Evolutionary conservation across 805 yeast genomes (phyloP).

Genomic region (Zygosaccharomyces bailii): DNA sequence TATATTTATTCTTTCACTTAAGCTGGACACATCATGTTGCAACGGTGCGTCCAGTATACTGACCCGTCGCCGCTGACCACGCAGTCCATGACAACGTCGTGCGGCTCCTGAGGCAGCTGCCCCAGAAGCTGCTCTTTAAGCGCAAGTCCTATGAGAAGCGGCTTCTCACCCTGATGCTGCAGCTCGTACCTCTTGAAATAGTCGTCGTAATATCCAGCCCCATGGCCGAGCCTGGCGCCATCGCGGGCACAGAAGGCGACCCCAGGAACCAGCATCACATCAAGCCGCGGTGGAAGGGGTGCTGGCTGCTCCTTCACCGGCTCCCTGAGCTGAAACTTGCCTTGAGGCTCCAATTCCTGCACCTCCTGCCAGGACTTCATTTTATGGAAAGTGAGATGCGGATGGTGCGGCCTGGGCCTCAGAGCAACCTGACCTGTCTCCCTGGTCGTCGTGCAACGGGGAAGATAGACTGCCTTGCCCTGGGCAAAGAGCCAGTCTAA

Average conservation of each 20-base stretch:
- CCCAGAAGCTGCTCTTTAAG: constrained; percentile 30
- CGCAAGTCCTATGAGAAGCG: constrained; percentile 32
- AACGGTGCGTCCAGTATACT: constrained; percentile 38
- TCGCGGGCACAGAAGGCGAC: constrained; percentile 54
- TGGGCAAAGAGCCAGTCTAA: constrained; percentile 49
- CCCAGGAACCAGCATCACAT: constrained; percentile 78
- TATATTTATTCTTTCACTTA: constrained; percentile 42
- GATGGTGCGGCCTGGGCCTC: constrained; percentile 28
- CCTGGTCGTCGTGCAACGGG: constrained; percentile 45
- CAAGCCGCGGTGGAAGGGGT: constrained; percentile 43
- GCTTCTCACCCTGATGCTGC: constrained; percentile 21
- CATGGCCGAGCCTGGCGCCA: constrained; percentile 76
- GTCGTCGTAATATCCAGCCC: constrained; percentile 90
- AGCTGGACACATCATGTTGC: no score
- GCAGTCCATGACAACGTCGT: constrained; percentile 34
- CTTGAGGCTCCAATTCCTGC: constrained; percentile 53
- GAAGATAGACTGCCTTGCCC: constrained; percentile 54
- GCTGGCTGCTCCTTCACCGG: constrained; percentile 44
- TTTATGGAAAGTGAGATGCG: constrained; percentile 55
- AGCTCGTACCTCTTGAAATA: constrained; percentile 49
- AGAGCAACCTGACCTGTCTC: constrained; percentile 31
- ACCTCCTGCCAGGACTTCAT: constrained; percentile 45
- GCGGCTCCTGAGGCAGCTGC: constrained; percentile 28
- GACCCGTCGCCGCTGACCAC: constrained; percentile 32
- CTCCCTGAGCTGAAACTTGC: constrained; percentile 64